Conservation (phyloP, 306 rosid genomes). For the Rosa chinensis region DNA sequence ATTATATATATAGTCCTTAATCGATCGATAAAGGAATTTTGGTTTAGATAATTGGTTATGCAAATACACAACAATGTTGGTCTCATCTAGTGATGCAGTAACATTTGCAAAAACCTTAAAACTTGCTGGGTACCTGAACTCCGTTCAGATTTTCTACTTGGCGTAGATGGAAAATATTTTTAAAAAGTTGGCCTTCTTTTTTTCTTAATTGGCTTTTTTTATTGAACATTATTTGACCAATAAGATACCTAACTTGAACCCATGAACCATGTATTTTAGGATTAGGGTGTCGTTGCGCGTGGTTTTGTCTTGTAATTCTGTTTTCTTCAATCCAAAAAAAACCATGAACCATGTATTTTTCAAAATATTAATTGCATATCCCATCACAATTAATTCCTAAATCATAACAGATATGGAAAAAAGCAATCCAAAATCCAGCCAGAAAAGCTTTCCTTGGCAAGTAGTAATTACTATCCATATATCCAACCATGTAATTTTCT, state of each 20-base stretch:
- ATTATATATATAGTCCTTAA: too few relatives aligned
- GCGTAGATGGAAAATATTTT: neutral
- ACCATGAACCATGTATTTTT: neutral
- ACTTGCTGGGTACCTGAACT: too few relatives aligned
- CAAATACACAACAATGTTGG: too few relatives aligned
- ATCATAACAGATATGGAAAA: neutral
- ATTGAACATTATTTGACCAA: neutral
- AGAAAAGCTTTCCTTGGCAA: neutral
- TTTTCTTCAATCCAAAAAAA: too few relatives aligned
- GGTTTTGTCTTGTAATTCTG: too few relatives aligned
- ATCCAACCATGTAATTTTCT: neutral
- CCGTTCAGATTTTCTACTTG: neutral
- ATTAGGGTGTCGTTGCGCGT: too few relatives aligned
- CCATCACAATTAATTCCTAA: neutral
- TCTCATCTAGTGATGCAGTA: too few relatives aligned
- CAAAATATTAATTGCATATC: neutral
- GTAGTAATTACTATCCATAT: neutral
- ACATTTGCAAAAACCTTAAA: too few relatives aligned
- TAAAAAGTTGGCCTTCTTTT: too few relatives aligned
- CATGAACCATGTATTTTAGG: neutral
- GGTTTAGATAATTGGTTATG: too few relatives aligned
- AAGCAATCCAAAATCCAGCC: neutral
- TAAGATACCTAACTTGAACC: neutral
- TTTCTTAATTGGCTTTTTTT: neutral
- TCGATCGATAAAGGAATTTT: too few relatives aligned